These are phyloP conservation scores for Stenocarpella maydis DNA, from an alignment of 2,329 filamentous ascomycete species.

Conservation along the genomic window DNA sequence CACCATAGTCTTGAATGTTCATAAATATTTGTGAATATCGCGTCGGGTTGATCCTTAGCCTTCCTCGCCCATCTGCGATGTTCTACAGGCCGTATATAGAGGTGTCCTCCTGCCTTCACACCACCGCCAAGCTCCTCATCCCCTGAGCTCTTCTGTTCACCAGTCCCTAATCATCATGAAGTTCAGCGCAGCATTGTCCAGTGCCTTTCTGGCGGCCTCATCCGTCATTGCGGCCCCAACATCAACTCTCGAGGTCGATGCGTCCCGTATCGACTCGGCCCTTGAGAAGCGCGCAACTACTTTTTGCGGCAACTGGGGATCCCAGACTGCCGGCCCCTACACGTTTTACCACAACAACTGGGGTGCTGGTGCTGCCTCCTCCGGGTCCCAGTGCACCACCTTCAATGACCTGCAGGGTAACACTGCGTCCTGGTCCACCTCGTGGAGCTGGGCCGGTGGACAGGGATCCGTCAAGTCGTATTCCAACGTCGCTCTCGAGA, in stretches of 20 bases:
- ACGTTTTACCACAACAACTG: constrained; percentile 63
- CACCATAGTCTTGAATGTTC: neutral
- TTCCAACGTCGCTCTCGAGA: constrained; percentile 51
- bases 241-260: neutral
- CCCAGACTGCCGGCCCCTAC: constrained; percentile 41
- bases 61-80: neutral
- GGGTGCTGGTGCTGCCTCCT: constrained; percentile 48
- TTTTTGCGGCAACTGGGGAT: constrained; percentile 20
- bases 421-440: constrained; percentile 52
- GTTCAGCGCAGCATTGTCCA: constrained; percentile 9
- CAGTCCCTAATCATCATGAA: constrained; percentile 5
- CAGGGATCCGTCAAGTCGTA: constrained; percentile 53
- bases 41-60: constrained; percentile 9
- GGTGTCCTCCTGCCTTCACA: neutral
- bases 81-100: constrained; percentile 3
- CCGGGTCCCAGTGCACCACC: constrained; percentile 53
- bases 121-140: neutral
- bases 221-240: constrained; percentile 18
- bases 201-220: constrained; percentile 16
- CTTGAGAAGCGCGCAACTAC: constrained; percentile 29
- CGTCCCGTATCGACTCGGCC: constrained; percentile 24
- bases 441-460: constrained; percentile 53
- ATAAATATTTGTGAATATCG: constrained; percentile 10
- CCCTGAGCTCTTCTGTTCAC: neutral
- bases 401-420: constrained; percentile 47